A percentile compares a stretch with the other conserved stretches of the same genome.
Conservation (phyloP, 2,329 filamentous ascomycete species). For the Dryadomyces sulphureus region DNA sequence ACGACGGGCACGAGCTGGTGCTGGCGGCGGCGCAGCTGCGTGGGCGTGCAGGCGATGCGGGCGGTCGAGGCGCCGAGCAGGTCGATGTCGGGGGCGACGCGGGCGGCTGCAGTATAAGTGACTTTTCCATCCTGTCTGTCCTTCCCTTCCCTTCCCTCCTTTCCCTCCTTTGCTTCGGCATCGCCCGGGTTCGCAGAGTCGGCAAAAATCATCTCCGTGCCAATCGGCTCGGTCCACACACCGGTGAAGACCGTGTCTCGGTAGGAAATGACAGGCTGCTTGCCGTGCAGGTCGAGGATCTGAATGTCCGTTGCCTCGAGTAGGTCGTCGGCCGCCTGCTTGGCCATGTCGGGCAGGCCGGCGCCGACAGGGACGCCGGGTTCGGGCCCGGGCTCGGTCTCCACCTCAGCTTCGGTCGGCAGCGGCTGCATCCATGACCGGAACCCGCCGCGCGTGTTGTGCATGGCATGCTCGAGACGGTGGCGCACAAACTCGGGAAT, state of each 20-base stretch:
- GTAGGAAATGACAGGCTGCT: slow-evolving; percentile 66
- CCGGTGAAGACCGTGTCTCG: slow-evolving; percentile 65
- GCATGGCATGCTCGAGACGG: slow-evolving; percentile 23
- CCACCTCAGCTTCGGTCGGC: not conserved
- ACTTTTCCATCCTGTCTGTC: not conserved
- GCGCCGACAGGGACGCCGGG: not conserved
- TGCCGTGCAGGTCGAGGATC: slow-evolving; percentile 67
- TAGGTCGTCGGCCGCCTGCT: slow-evolving; percentile 9
- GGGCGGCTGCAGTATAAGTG: not conserved
- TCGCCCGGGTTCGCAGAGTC: no score
- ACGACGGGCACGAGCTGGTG: not conserved
- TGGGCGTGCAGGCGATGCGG: slow-evolving; percentile 9
- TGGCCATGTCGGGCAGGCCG: not conserved
- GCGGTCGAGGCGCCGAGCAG: slow-evolving; percentile 16
- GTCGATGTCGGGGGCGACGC: slow-evolving; percentile 9
- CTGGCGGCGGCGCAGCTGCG: slow-evolving; percentile 7
- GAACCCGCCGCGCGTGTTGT: slow-evolving; percentile 29
- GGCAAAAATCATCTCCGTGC: slow-evolving; percentile 67
- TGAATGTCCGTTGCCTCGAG: slow-evolving; percentile 43
- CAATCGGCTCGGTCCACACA: slow-evolving; percentile 68
- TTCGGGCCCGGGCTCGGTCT: slow-evolving; percentile 6
- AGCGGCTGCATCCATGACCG: slow-evolving; percentile 21
- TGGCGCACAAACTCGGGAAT: slow-evolving; percentile 39
- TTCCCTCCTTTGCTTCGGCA: no score
- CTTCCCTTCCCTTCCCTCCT: no score